Conservation (phyloP, 768 basidiomycete species). For the Phylloporus scabripes region DNA sequence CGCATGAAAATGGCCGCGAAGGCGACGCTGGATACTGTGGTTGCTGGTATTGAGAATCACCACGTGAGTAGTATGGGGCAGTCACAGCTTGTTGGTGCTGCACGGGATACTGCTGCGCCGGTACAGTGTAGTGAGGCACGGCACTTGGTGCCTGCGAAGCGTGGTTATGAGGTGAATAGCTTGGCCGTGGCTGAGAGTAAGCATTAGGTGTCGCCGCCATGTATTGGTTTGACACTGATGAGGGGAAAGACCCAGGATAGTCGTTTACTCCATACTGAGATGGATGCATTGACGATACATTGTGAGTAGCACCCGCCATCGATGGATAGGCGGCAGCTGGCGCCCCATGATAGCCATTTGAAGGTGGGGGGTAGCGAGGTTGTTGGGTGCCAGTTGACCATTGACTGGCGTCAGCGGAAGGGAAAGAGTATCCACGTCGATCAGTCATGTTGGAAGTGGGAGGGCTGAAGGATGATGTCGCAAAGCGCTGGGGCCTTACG, state of each 20-base stretch:
- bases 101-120: slow-evolving; percentile 27
- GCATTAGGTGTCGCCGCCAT: slow-evolving; percentile 5
- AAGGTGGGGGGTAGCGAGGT: slow-evolving; percentile 20
- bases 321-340: slow-evolving; percentile 17
- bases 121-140: slow-evolving; percentile 29
- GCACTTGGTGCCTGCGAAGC: slow-evolving; percentile 31
- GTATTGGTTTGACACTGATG: slow-evolving; percentile 22
- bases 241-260: slow-evolving; percentile 16
- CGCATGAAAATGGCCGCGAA: slow-evolving; percentile 58
- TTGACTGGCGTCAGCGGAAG: slow-evolving; percentile 15
- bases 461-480: slow-evolving; percentile 3
- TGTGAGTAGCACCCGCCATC: slow-evolving; percentile 13
- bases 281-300: slow-evolving; percentile 17
- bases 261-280: slow-evolving; percentile 21
- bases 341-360: slow-evolving; percentile 18
- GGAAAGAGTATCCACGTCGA: slow-evolving; percentile 28
- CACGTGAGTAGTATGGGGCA: slow-evolving; percentile 34
- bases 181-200: slow-evolving; percentile 24
- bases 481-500: slow-evolving; percentile 10
- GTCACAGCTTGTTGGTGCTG: slow-evolving; percentile 23
- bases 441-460: slow-evolving; percentile 21
- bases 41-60: slow-evolving; percentile 19
- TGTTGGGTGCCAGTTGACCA: slow-evolving; percentile 22
- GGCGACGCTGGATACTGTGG: slow-evolving; percentile 56
- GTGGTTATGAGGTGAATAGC: slow-evolving; percentile 23